These are phyloP conservation scores for Botryotinia calthae DNA, from an alignment of 2,329 filamentous ascomycete species.

Conservation along the genomic window DNA sequence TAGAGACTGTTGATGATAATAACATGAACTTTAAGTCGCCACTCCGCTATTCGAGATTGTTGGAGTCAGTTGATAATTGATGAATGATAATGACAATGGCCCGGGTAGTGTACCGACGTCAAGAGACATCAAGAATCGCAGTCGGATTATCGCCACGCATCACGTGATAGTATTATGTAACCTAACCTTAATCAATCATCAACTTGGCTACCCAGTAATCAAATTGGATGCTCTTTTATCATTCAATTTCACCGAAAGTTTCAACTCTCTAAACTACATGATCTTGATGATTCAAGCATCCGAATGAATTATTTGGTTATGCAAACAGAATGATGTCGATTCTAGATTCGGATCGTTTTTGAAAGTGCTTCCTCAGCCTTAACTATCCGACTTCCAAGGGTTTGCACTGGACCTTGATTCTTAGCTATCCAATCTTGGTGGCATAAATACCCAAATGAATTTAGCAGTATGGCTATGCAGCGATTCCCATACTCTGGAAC, in stretches of 20 bases:
- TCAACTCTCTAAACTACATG: background rate
- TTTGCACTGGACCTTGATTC: too few species aligned
- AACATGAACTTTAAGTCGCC: background rate
- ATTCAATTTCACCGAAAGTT: background rate
- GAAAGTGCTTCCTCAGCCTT: background rate
- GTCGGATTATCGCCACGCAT: background rate
- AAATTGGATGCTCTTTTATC: background rate
- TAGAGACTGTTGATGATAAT: too few species aligned
- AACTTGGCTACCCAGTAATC: background rate
- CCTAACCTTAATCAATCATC: background rate
- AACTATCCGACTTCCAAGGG: background rate
- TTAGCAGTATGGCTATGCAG: background rate
- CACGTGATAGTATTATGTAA: background rate
- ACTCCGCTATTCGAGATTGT: background rate
- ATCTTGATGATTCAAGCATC: background rate
- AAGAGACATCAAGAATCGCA: background rate
- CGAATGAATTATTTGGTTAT: background rate
- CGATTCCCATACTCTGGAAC: background rate
- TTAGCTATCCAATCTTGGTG: too few species aligned
- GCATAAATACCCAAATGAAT: background rate
- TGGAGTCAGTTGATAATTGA: background rate
- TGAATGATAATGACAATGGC: background rate
- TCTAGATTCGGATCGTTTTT: background rate
- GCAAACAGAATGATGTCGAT: background rate
- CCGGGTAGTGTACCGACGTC: background rate